phyloP scores from a whole-genome alignment of 2,329 filamentous ascomycete species.

The Lachnellula willkommii region DNA sequence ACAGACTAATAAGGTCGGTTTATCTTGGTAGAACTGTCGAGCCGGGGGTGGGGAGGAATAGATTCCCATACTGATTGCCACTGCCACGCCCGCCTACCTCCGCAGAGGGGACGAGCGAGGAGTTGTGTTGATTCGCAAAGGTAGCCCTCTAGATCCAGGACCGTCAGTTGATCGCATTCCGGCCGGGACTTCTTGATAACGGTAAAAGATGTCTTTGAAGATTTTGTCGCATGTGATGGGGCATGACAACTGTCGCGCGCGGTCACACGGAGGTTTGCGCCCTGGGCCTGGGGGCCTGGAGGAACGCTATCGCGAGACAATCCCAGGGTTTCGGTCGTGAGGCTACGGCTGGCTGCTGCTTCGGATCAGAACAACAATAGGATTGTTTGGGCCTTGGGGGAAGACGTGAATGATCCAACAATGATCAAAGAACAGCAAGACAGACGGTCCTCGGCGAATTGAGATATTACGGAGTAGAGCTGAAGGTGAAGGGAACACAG shows the following conservation, averaged over 20 bases:
- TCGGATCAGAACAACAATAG: neutral
- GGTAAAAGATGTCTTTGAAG: constrained; percentile 4
- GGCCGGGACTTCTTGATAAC: constrained; percentile 15
- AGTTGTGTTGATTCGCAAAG: constrained; percentile 22
- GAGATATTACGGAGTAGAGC: neutral
- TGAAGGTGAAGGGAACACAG: constrained; percentile 1
- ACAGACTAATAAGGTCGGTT: constrained; percentile 88
- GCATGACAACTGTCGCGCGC: constrained; percentile 21
- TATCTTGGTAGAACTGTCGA: constrained; percentile 48
- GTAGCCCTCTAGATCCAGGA: neutral
- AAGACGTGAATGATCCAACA: neutral
- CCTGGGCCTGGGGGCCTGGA: neutral
- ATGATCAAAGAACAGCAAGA: neutral
- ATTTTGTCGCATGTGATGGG: constrained; percentile 18
- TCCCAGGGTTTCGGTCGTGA: neutral
- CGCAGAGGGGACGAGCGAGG: constrained; percentile 32
- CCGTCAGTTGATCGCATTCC: constrained; percentile 19
- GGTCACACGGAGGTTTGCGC: constrained; percentile 14
- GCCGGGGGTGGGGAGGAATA: constrained; percentile 42
- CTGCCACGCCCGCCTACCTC: constrained; percentile 31
- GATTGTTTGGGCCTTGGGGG: neutral
- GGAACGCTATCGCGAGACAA: constrained; percentile 1
- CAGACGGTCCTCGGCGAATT: neutral
- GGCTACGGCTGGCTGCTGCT: neutral
- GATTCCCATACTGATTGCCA: constrained; percentile 43